A percentile compares a stretch with the other conserved stretches of the same genome.
Evolutionary conservation across 2,329 filamentous ascomycete genomes (phyloP).

Genomic region (Bretziella fagacearum): DNA sequence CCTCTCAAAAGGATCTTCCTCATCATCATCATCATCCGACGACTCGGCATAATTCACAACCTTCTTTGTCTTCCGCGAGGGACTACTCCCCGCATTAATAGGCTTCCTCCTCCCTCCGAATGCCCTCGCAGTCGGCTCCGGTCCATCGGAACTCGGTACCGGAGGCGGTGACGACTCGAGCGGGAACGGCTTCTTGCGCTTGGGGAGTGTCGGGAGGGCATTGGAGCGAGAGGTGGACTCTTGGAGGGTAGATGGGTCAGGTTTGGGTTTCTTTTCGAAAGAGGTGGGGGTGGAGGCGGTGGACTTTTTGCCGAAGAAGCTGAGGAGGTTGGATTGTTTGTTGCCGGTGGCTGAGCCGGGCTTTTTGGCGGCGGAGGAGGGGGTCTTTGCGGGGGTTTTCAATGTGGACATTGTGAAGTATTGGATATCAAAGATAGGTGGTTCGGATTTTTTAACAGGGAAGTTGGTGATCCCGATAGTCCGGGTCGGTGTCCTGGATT

Average conservation of each 20-base stretch:
- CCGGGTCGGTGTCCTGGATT: background rate
- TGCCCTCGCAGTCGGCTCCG: constrained; percentile 33
- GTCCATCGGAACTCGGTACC: constrained; percentile 53
- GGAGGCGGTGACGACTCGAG: constrained; percentile 50
- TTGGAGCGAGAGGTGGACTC: constrained; percentile 27
- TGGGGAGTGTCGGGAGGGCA: constrained; percentile 21
- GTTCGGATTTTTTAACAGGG: background rate
- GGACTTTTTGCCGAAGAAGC: constrained; percentile 27
- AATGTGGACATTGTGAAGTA: background rate
- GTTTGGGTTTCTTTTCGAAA: constrained; percentile 2
- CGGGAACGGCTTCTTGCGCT: constrained; percentile 22
- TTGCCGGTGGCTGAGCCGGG: constrained; percentile 16
- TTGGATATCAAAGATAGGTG: background rate
- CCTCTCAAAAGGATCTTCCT: constrained; percentile 28
- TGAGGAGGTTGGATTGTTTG: constrained; percentile 29
- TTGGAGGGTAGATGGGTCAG: constrained; percentile 18
- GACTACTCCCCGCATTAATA: constrained; percentile 46
- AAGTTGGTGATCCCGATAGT: no score
- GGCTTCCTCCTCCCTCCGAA: constrained; percentile 35
- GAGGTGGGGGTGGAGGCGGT: constrained; percentile 18
- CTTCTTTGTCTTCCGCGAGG: constrained; percentile 53
- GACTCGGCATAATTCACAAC: constrained; percentile 70
- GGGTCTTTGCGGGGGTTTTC: constrained; percentile 21
- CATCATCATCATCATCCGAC: constrained; percentile 62
- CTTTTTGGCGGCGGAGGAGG: constrained; percentile 20